These are phyloP conservation scores for Coprinellus aureogranulatus DNA, from an alignment of 768 basidiomycete genomes.

Conservation along the genomic window DNA sequence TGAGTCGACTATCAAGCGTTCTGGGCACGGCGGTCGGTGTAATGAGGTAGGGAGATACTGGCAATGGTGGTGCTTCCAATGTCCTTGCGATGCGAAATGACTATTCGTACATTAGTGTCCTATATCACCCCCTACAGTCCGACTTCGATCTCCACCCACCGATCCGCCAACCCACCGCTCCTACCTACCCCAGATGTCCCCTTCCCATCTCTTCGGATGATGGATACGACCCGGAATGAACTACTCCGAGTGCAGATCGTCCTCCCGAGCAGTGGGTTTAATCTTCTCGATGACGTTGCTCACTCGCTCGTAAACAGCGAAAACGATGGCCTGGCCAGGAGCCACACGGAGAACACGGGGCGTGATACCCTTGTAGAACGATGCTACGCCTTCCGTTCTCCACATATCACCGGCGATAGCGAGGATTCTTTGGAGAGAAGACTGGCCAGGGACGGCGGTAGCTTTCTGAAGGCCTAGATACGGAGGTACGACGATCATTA, in stretches of 20 bases:
- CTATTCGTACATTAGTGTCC: too few relatives aligned
- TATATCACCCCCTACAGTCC: too few relatives aligned
- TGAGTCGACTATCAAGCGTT: too few relatives aligned
- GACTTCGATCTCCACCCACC: too few relatives aligned
- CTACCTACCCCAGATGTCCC: too few relatives aligned
- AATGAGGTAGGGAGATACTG: too few relatives aligned
- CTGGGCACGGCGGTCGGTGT: too few relatives aligned
- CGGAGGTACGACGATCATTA: slow-evolving; percentile 4
- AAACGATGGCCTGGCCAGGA: slow-evolving; percentile 95
- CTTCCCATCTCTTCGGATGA: too few relatives aligned
- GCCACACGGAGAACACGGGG: slow-evolving; percentile 95
- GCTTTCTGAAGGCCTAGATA: slow-evolving; percentile 79
- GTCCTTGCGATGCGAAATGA: too few relatives aligned
- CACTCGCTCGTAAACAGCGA: slow-evolving; percentile 94
- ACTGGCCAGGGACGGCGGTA: slow-evolving; percentile 66
- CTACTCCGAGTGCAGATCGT: slow-evolving; percentile 63
- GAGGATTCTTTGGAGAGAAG: slow-evolving; percentile 75
- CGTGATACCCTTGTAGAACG: slow-evolving; percentile 99
- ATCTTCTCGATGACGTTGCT: slow-evolving; percentile 71
- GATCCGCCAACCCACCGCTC: too few relatives aligned
- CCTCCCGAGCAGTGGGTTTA: slow-evolving; percentile 53
- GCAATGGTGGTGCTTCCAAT: too few relatives aligned
- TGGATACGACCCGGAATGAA: neutral
- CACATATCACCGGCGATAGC: slow-evolving; percentile 92
- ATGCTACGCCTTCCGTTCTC: slow-evolving; percentile 78